Evolutionary conservation across 2,329 filamentous ascomycete genomes (phyloP).

Genomic region (Colletotrichum gigasporum): DNA sequence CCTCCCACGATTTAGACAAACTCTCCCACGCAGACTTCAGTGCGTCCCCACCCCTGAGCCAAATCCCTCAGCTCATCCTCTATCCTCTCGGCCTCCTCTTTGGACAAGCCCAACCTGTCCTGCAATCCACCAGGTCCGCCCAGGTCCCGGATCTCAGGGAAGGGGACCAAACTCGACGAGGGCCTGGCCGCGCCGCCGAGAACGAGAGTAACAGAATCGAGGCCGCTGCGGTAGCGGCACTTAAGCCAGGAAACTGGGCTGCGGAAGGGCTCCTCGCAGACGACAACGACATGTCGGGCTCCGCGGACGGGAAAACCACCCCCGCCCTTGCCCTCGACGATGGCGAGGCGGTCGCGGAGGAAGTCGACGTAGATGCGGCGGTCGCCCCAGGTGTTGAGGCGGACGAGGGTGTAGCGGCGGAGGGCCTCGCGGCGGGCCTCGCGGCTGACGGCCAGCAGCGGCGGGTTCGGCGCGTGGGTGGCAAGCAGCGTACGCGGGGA

Average conservation of each 20-base stretch:
- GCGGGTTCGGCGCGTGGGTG: constrained; percentile 22
- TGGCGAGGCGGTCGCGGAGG: constrained; percentile 8
- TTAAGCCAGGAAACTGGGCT: constrained; percentile 23
- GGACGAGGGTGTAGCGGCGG: constrained; percentile 11
- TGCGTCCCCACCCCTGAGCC: constrained; percentile 24
- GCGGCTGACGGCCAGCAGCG: constrained; percentile 13
- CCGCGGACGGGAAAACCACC: constrained; percentile 27
- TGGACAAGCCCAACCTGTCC: background rate
- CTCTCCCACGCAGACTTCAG: constrained; percentile 9
- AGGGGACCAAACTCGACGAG: background rate
- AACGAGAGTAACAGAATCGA: constrained; percentile 22
- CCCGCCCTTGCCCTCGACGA: constrained; percentile 27
- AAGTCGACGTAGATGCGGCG: constrained; percentile 26
- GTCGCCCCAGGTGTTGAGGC: constrained; percentile 28
- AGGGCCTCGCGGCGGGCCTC: constrained; percentile 23
- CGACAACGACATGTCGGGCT: constrained; percentile 18
- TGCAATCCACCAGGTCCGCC: constrained; percentile 5
- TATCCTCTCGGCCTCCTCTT: constrained; percentile 22
- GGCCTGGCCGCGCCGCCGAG: background rate
- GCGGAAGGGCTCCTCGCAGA: constrained; percentile 27
- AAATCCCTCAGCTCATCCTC: constrained; percentile 9
- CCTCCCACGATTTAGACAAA: background rate
- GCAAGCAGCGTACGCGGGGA: constrained; percentile 19
- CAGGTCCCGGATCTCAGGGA: constrained; percentile 10
- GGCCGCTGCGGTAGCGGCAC: constrained; percentile 21